Evolutionary conservation across 2,329 filamentous ascomycete genomes (phyloP).

Genomic region (Fusarium musae): DNA sequence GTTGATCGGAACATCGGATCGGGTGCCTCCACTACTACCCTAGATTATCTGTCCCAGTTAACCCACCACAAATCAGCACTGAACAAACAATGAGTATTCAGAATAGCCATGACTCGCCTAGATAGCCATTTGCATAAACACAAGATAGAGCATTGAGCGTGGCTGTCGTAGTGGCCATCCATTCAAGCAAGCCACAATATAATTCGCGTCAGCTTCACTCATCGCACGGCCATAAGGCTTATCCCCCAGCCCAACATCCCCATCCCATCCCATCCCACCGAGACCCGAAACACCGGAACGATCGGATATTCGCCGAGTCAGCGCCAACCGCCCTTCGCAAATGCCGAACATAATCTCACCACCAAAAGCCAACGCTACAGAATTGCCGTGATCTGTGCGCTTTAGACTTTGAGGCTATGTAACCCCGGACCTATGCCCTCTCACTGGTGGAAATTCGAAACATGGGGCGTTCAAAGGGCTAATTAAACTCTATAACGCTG

Average conservation of each 20-base stretch:
- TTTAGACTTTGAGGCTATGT: slow-evolving; percentile 12
- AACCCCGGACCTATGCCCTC: not conserved
- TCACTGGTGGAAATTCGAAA: slow-evolving; percentile 1
- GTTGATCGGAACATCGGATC: not conserved
- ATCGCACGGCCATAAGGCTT: not conserved
- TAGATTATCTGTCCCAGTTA: no score
- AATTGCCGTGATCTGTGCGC: slow-evolving; percentile 14
- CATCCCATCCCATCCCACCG: not conserved
- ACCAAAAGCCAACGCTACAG: not conserved
- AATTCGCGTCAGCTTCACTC: not conserved
- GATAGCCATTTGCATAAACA: no score
- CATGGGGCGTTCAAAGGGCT: not conserved
- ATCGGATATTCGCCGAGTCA: not conserved
- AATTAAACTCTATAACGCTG: slow-evolving; percentile 12
- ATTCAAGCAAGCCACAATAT: not conserved
- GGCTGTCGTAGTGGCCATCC: not conserved
- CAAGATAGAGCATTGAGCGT: not conserved
- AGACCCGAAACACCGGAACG: not conserved
- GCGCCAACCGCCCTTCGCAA: not conserved
- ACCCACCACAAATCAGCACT: not conserved
- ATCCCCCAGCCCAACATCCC: not conserved
- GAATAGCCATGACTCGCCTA: no score
- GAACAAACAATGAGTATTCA: no score
- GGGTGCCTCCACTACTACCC: not conserved
- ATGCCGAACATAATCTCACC: not conserved